Evolutionary conservation across 139 green algal species (phyloP).

Genomic region (Coccomyxa sp.): DNA sequence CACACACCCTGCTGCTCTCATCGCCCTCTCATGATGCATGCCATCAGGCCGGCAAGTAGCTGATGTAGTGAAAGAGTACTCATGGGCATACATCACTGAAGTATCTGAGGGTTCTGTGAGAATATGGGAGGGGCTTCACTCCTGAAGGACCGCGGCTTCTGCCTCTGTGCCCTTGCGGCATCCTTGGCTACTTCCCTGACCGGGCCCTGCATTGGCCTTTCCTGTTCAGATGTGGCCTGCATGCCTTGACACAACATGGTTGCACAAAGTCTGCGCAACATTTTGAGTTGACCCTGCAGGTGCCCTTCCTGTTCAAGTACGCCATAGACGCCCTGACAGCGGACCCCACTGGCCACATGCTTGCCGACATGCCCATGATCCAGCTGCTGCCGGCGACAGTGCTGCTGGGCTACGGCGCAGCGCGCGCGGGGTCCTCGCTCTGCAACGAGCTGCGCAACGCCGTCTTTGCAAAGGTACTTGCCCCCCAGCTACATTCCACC

Average conservation of each 20-base stretch:
- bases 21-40: not conserved
- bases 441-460: slow-evolving; percentile 84
- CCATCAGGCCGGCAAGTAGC: not conserved
- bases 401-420: slow-evolving; percentile 76
- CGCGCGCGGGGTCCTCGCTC: slow-evolving; percentile 52
- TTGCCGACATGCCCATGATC: slow-evolving; percentile 25
- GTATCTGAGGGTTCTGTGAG: too few relatives aligned
- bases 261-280: not conserved
- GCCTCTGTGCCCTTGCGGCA: not conserved
- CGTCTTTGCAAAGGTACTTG: slow-evolving; percentile 82
- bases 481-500: not conserved
- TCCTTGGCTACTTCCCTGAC: not conserved
- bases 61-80: too few relatives aligned
- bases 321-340: slow-evolving; percentile 74
- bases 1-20: not conserved
- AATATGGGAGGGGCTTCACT: too few relatives aligned
- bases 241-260: slow-evolving; percentile 9
- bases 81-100: too few relatives aligned
- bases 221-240: slow-evolving; percentile 86
- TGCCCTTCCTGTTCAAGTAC: slow-evolving; percentile 96
- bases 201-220: not conserved
- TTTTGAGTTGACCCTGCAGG: slow-evolving; percentile 25
- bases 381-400: slow-evolving; percentile 60
- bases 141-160: not conserved
- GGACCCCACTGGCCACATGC: slow-evolving; percentile 37